phyloP scores from a whole-genome alignment of 257 asterid genomes.

The Craterostigma plantagineum region DNA sequence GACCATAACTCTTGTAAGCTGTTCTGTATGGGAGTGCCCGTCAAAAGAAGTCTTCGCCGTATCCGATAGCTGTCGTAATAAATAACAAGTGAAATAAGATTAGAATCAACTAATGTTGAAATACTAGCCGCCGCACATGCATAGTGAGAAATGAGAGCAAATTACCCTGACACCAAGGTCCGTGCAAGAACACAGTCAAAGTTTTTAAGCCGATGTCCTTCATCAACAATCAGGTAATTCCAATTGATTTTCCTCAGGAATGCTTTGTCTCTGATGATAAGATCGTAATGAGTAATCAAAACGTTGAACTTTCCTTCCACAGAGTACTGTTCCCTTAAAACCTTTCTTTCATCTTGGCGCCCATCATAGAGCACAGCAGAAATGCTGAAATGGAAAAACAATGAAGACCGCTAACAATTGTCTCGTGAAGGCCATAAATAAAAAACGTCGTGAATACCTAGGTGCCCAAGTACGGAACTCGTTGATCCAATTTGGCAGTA shows the following conservation, averaged over 20 bases:
- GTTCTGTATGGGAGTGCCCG: slow-evolving; percentile 97
- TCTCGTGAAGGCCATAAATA: slow-evolving; percentile 9
- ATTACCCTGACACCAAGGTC: slow-evolving; percentile 83
- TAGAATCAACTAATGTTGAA: slow-evolving; percentile 1
- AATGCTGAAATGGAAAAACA: slow-evolving; percentile 38
- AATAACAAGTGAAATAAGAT: slow-evolving; percentile 13
- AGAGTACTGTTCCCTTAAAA: slow-evolving; percentile 68
- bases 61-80: slow-evolving; percentile 59
- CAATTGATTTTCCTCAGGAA: slow-evolving; percentile 81
- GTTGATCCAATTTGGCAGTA: slow-evolving; percentile 85
- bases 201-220: slow-evolving; percentile 94
- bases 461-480: slow-evolving; percentile 96
- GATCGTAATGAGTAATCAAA: slow-evolving; percentile 91
- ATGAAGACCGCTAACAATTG: not conserved
- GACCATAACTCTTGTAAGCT: slow-evolving; percentile 97
- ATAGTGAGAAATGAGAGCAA: slow-evolving; percentile 3
- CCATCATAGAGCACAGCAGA: slow-evolving; percentile 89
- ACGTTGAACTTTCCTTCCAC: slow-evolving; percentile 95
- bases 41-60: slow-evolving; percentile 84
- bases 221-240: slow-evolving; percentile 90
- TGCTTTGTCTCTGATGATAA: slow-evolving; percentile 84
- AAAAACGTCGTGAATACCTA: slow-evolving; percentile 23
- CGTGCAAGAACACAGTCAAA: slow-evolving; percentile 85
- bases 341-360: slow-evolving; percentile 85
- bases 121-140: not conserved